Evolutionary conservation across 2,329 filamentous ascomycete genomes (phyloP), one percentile per base, ranked within the genome.

Genomic region (Nemania abortiva): DNA sequence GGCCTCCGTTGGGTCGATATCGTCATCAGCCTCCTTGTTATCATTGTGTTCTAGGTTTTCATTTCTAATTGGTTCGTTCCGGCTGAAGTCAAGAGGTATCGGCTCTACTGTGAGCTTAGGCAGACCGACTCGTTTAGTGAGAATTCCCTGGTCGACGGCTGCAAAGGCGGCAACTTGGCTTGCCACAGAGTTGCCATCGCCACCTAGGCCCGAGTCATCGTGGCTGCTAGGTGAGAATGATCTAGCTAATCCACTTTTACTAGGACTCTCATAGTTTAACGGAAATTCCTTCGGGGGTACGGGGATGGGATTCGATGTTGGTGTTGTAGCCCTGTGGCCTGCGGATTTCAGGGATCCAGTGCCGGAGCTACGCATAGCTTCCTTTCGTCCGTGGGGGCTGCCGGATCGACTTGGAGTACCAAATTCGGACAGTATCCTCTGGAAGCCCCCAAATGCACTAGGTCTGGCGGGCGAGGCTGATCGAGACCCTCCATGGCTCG

Each of bases 141-240:
- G 81, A 55, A 90, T 90, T 56, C 85, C 86, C 75, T 90, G 88
- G 66, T 91, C 89, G 24, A 90, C 83, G 1, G 88, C 88, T n/a
- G 88, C 85, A 78, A 90, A 91, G 0, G 87, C 88, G 9, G 87
- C 87, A 49, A 83, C 82, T 74, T 90, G 88, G 70, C 84, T 86
- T 11, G 82, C 80, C 2, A 85, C 79, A 2, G 81, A 75, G 13
- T 79, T 77, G 39, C 80, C 79, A 15, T 73, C 70, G 10, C 70
- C 73, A 6, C 79, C 71, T 6, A 74, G 65, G 15, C 73, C 72
- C 3, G 74, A 69, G 6, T 73, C 74, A 24, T 78, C 77, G 15
- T 71, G 77, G 64, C 81, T 81, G 50, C 72, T 74, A 0, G 84
- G 82, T 1, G 86, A 86, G 56, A 81, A 81, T 45, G 83, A 82